These are phyloP conservation scores for Cercospora berteroae DNA, from an alignment of 2,329 filamentous ascomycete species.

Conservation along the genomic window DNA sequence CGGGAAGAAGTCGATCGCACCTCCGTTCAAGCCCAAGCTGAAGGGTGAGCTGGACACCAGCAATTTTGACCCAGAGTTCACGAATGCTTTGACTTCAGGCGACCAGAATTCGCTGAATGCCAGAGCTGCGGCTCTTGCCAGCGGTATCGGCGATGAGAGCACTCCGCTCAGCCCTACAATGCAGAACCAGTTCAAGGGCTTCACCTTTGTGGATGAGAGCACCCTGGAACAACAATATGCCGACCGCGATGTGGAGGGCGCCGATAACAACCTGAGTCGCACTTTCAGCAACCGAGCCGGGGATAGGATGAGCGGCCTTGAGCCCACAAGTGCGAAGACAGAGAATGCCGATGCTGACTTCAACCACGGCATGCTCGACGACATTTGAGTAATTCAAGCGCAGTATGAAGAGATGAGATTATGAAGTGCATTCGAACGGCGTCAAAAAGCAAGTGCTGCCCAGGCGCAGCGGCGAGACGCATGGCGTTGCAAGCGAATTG, in stretches of 20 bases:
- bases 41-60: conserved; percentile 95
- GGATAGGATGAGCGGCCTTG: conserved; percentile 54
- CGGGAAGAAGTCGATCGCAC: conserved; percentile 85
- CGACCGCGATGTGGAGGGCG: conserved; percentile 43
- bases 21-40: conserved; percentile 95
- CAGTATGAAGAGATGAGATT: conserved; percentile 16
- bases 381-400: conserved; percentile 29
- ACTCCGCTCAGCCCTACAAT: conserved; percentile 92
- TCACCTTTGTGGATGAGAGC: conserved; percentile 98
- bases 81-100: conserved; percentile 83
- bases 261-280: conserved; percentile 35
- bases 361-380: conserved; percentile 45
- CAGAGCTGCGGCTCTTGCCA: conserved; percentile 79
- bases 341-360: conserved; percentile 50
- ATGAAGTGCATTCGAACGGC: conserved; percentile 21
- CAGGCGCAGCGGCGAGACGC: conserved; percentile 15
- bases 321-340: conserved; percentile 38
- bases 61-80: conserved; percentile 98
- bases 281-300: conserved; percentile 42
- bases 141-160: conserved; percentile 76
- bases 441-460: conserved; percentile 25
- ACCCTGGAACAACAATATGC: conserved; percentile 81
- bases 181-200: conserved; percentile 97
- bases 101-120: conserved; percentile 85
- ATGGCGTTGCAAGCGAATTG: conserved; percentile 8